Conservation (phyloP, 2,329 filamentous ascomycete species). For the Scytalidium sp. region DNA sequence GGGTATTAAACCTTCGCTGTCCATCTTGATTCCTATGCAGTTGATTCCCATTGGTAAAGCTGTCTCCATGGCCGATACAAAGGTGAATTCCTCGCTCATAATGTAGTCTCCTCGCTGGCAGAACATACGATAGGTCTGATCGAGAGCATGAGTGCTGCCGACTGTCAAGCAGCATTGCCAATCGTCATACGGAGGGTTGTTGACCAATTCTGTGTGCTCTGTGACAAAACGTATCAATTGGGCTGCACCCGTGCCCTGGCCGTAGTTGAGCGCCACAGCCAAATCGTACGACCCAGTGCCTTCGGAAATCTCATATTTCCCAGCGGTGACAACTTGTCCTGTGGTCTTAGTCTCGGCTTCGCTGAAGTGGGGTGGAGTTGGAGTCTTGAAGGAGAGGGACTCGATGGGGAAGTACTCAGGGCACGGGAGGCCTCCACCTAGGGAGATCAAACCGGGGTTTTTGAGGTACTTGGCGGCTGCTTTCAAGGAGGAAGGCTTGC, state of each 20-base stretch:
- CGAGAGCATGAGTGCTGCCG: constrained; percentile 82
- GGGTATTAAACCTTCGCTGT: constrained; percentile 62
- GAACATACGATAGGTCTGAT: constrained; percentile 81
- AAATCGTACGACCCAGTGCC: constrained; percentile 64
- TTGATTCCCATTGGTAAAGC: constrained; percentile 60
- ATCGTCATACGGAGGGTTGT: constrained; percentile 82
- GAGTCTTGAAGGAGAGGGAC: constrained; percentile 71
- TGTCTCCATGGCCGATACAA: constrained; percentile 68
- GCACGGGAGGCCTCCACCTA: constrained; percentile 88
- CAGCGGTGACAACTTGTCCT: constrained; percentile 62
- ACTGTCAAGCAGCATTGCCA: constrained; percentile 83
- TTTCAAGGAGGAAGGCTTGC: constrained; percentile 73
- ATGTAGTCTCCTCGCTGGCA: constrained; percentile 73
- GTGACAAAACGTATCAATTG: constrained; percentile 89
- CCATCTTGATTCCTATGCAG: constrained; percentile 60
- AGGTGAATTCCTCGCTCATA: constrained; percentile 88
- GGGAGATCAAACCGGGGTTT: constrained; percentile 79
- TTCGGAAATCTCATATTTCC: constrained; percentile 78
- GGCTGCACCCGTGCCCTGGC: constrained; percentile 78
- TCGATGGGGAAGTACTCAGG: constrained; percentile 92
- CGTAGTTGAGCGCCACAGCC: constrained; percentile 88
- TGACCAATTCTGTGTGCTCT: constrained; percentile 92
- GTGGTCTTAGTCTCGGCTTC: constrained; percentile 61
- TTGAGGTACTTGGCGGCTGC: constrained; percentile 75
- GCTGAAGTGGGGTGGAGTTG: constrained; percentile 65